These are phyloP conservation scores for Ophiostoma sp. DNA, from an alignment of 2,329 filamentous ascomycete genomes.

Conservation along the genomic window DNA sequence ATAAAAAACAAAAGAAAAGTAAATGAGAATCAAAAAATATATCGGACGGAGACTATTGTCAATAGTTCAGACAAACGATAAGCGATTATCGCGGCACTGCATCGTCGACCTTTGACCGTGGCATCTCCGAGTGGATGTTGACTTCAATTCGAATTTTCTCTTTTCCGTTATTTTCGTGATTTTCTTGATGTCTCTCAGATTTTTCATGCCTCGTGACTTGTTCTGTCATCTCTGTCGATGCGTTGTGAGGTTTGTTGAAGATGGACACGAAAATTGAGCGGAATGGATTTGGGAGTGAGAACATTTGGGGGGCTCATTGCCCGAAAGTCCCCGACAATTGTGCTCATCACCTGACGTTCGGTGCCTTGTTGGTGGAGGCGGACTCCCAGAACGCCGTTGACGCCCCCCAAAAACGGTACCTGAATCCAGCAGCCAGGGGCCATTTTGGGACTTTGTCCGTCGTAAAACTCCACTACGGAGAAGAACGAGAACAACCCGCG, in stretches of 20 bases:
- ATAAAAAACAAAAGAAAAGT: neutral
- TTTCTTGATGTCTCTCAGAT: neutral
- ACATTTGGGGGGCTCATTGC: neutral
- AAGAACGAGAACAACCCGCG: slow-evolving; percentile 15
- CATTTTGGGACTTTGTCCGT: neutral
- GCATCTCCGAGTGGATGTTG: neutral
- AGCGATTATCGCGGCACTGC: neutral
- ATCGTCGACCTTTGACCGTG: neutral
- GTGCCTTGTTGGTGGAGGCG: neutral
- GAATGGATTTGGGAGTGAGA: neutral
- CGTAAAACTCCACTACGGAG: neutral
- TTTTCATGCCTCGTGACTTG: neutral
- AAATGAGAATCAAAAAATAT: neutral
- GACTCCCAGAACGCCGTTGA: neutral
- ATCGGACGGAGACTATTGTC: neutral
- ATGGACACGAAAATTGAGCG: slow-evolving; percentile 9
- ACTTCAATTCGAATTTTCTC: neutral
- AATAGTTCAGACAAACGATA: neutral
- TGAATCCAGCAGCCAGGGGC: neutral
- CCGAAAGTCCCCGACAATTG: slow-evolving; percentile 16
- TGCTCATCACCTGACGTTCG: slow-evolving; percentile 14
- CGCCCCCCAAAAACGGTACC: neutral
- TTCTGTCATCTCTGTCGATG: neutral
- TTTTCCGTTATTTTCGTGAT: neutral
- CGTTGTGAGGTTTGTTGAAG: no score